Base-by-base conservation (phyloP, 2,329 filamentous ascomycete genomes). In the Dryadomyces quercivorus region DNA sequence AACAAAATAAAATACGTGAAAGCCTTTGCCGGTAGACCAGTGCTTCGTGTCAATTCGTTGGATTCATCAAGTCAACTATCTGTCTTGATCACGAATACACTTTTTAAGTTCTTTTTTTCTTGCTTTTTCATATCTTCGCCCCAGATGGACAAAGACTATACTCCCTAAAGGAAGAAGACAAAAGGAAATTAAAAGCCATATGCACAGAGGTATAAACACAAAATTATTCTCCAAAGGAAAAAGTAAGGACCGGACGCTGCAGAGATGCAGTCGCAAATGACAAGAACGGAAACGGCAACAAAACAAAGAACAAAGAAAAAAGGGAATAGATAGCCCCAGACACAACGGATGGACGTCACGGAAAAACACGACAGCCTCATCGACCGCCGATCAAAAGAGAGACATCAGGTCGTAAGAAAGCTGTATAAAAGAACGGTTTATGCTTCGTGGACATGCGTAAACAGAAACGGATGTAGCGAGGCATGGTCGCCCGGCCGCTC, bases 1-100 rank as follows among this genome's bases (percentile, higher is more conserved):
- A 42, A 56, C 31, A 51, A 47, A 7, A 36, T 16, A 53, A 53
- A 50, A 50, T 46, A 55, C 51, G 45, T 46, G 52, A 55, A 57
- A 55, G 36, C 10, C 10, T 40, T 12, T 7, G 10, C 12, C 36
- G 34, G 34, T 36, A 6, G 34, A 36, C 6, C 34, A 12, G 10
- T 40, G 8, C 26, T 31, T 5, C 26, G 26, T 31, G 26, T 31
- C 26, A 31, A 31, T 31, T 31, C 26, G 26, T 31, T 31, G 26
- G 16, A 26, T 26, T 52, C 22, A 36, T 52, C 50, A 51, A 22
- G 50, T 52, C 38, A 21, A 31, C 15, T 12, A 18, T 47, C 4
- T 26, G 20, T 47, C 20, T 47, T 26, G 20, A 12, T 12, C 9
- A 47, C 45, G 20, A 31, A 31, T 31, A 31, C 4, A 31, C 26